Percentiles rank a stretch among this genome's conserved stretches.
These are phyloP conservation scores for Thuidium tamariscinum DNA, from an alignment of 225 moss, liverwort and hornwort species.

Conservation along the genomic window DNA sequence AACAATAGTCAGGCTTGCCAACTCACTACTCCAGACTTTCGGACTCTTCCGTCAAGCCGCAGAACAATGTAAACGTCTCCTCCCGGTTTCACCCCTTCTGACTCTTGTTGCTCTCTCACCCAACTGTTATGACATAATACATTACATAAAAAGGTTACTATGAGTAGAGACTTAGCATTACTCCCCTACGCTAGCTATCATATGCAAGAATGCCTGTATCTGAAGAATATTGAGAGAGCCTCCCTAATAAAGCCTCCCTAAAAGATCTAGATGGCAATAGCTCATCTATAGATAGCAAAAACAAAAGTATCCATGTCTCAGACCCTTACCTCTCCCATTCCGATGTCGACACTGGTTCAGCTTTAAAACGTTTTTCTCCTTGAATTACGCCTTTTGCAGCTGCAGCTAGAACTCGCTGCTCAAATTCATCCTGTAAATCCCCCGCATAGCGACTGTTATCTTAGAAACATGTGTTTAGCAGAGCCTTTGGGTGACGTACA, in stretches of 20 bases:
- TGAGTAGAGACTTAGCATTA: not conserved
- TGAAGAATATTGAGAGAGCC: not conserved
- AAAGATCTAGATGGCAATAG: not conserved
- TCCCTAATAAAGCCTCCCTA: not conserved
- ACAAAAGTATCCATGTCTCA: not conserved
- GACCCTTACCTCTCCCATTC: slow-evolving; percentile 76
- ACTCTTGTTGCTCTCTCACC: slow-evolving; percentile 73
- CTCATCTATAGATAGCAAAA: not conserved
- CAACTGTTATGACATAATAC: slow-evolving; percentile 30
- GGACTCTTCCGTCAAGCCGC: slow-evolving; percentile 69
- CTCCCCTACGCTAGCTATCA: not conserved
- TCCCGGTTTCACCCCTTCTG: slow-evolving; percentile 69
- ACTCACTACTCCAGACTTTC: slow-evolving; percentile 78
- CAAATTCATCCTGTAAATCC: slow-evolving; percentile 58
- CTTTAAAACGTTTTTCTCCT: slow-evolving; percentile 67
- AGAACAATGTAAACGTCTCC: slow-evolving; percentile 68
- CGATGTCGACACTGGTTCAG: slow-evolving; percentile 48
- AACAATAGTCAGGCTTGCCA: not conserved
- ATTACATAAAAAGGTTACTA: not conserved
- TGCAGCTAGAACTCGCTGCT: slow-evolving; percentile 63
- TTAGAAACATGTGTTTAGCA: not conserved
- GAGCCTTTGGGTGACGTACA: not conserved
- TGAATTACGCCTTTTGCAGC: slow-evolving; percentile 59
- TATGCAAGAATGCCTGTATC: not conserved
- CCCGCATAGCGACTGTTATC: not conserved